Evolutionary conservation across 352 stramenopile genomes (phyloP).

Genomic region (Globisporangium nunn): DNA sequence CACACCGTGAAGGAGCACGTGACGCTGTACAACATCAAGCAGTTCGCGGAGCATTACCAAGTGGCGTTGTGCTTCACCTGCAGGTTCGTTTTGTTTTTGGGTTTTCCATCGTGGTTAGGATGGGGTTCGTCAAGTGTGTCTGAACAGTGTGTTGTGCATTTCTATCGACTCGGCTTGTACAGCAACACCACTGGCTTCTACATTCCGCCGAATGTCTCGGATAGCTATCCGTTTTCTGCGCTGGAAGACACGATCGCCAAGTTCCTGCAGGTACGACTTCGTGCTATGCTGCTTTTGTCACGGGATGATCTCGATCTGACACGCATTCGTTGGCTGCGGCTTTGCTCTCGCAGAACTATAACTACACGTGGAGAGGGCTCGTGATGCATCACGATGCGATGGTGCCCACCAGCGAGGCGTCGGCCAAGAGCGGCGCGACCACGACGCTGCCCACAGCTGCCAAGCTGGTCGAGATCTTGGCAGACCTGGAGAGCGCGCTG

Average conservation of each 20-base stretch:
- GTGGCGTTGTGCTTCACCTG: slow-evolving; percentile 82
- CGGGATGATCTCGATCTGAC: too few relatives aligned
- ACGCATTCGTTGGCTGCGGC: background rate
- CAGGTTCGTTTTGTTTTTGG: slow-evolving; percentile 32
- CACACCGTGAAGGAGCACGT: slow-evolving; percentile 86
- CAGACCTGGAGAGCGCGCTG: slow-evolving; percentile 51
- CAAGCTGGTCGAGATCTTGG: slow-evolving; percentile 46
- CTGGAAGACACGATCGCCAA: slow-evolving; percentile 86
- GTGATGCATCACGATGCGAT: slow-evolving; percentile 57
- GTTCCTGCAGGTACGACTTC: slow-evolving; percentile 62
- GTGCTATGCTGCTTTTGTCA: background rate
- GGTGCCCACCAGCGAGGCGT: slow-evolving; percentile 10
- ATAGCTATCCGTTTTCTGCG: slow-evolving; percentile 79
- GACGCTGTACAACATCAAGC: slow-evolving; percentile 87
- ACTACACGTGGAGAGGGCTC: slow-evolving; percentile 70
- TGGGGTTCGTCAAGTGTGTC: background rate
- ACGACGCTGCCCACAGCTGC: slow-evolving; percentile 10
- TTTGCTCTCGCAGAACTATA: slow-evolving; percentile 48
- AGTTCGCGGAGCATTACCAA: slow-evolving; percentile 86
- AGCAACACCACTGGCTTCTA: slow-evolving; percentile 81
- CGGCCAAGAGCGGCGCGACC: slow-evolving; percentile 18
- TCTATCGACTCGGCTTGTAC: background rate
- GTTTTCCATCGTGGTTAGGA: background rate
- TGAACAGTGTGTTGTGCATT: background rate
- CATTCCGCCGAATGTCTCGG: slow-evolving; percentile 73